These are phyloP conservation scores for Arachis monticola DNA, from an alignment of 331 rosid genomes.

Conservation along the genomic window DNA sequence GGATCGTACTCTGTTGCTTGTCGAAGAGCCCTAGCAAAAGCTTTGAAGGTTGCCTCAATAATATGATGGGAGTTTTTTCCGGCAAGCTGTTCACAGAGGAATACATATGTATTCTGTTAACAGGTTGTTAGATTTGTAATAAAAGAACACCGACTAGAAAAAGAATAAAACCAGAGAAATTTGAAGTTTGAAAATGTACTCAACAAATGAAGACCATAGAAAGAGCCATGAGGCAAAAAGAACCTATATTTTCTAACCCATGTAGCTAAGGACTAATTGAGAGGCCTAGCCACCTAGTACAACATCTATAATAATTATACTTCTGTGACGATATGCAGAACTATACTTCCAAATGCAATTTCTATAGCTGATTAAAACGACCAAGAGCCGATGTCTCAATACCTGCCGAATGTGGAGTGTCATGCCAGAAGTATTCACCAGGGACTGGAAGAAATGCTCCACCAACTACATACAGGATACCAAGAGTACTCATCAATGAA, in stretches of 20 bases:
- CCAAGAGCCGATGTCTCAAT: constrained; percentile 30
- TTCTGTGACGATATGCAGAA: constrained; percentile 15
- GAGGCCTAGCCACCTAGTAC: neutral
- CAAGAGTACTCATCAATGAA: neutral
- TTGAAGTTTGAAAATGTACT: constrained; percentile 18
- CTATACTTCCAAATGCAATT: constrained; percentile 18
- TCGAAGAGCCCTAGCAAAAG: constrained; percentile 95
- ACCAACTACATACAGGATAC: constrained; percentile 64
- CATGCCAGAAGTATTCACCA: constrained; percentile 99
- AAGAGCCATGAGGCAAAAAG: constrained; percentile 10
- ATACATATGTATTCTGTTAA: constrained; percentile 11
- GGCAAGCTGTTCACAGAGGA: constrained; percentile 64
- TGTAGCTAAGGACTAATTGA: neutral
- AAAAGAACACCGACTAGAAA: constrained; percentile 15
- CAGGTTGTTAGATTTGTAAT: constrained; percentile 30
- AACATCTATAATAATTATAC: constrained; percentile 11
- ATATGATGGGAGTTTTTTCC: constrained; percentile 96
- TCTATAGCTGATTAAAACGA: constrained; percentile 21
- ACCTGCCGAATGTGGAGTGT: constrained; percentile 98
- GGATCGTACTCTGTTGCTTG: constrained; percentile 88
- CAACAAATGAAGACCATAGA: constrained; percentile 30
- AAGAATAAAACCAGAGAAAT: constrained; percentile 10
- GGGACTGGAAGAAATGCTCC: constrained; percentile 98
- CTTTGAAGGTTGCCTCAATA: constrained; percentile 96
- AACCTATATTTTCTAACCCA: constrained; percentile 10